These are phyloP conservation scores for Pueraria montana DNA, from an alignment of 306 rosid genomes.

Conservation along the genomic window DNA sequence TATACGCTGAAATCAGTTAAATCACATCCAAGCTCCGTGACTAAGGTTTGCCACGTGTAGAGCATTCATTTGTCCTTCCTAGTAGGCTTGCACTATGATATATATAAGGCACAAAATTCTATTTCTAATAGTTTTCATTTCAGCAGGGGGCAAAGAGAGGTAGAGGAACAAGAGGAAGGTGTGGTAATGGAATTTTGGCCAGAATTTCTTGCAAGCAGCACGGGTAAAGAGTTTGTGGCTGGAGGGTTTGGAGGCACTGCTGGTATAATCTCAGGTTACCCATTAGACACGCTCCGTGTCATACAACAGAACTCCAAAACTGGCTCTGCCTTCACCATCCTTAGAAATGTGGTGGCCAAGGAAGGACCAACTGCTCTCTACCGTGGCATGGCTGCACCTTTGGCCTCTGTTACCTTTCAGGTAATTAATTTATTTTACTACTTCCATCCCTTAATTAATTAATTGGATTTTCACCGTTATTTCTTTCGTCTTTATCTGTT, in stretches of 20 bases:
- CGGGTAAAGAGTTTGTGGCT: slow-evolving; percentile 91
- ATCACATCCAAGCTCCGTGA: background rate
- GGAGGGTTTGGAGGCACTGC: slow-evolving; percentile 94
- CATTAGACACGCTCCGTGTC: slow-evolving; percentile 43
- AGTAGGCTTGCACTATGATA: too few species aligned
- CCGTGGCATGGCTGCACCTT: slow-evolving; percentile 46
- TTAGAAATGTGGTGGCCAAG: slow-evolving; percentile 23
- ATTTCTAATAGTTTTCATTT: too few species aligned
- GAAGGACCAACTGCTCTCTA: slow-evolving; percentile 38
- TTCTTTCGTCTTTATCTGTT: background rate
- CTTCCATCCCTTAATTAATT: too few species aligned
- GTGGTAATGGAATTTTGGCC: slow-evolving; percentile 78
- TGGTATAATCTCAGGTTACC: slow-evolving; percentile 54
- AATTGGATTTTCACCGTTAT: too few species aligned
- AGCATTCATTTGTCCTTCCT: background rate
- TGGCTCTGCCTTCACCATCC: slow-evolving; percentile 31
- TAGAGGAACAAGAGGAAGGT: too few species aligned
- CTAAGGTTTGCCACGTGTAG: background rate
- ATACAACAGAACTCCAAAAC: slow-evolving; percentile 32
- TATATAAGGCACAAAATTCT: too few species aligned
- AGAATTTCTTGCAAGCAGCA: slow-evolving; percentile 77
- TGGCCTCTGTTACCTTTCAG: slow-evolving; percentile 49
- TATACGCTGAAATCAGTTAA: background rate
- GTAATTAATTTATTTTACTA: background rate
- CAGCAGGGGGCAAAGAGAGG: too few species aligned